Base-by-base conservation (phyloP, 1,139 yeast genomes). In the Geotrichum australiense region DNA sequence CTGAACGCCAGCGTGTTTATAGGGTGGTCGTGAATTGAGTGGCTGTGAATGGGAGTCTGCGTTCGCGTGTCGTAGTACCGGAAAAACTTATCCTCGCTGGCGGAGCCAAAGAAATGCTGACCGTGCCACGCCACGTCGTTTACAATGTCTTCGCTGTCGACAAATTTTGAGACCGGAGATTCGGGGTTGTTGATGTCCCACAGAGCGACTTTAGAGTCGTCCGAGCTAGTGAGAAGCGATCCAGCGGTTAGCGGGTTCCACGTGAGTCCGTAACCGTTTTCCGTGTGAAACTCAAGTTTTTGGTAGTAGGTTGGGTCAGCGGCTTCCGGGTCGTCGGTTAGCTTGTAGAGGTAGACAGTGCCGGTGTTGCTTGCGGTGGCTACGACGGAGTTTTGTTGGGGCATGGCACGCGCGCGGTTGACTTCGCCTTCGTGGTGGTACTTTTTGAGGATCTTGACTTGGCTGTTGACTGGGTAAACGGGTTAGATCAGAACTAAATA, bases 321-420 rank as follows among this genome's bases (percentile, higher is more conserved):
- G 2, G 31, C 35, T 11, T 12, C 22, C 5, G 5, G 12, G 5
- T 16, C 20, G 22, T 30, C 41, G n/a, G 39, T 27, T 4, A 42
- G 21, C 8, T 40, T 37, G 28, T 42, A 89, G 2, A 91, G 61
- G 50, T 71, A 80, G 0, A 81, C 77, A 36, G 74, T 74, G 18
- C 97, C 97, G 4, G 65, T 62, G 1, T 91, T 91, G 51, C 83
- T 78, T 49, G 87, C 80, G 0, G 96, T 79, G 4, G 94, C 91
- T 11, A 87, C 73, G 1, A 79, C 60, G 39, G 70, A 74, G 3
- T 83, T 69, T 53, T 82, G 74, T 52, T 82, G 89, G 0, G 96
- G 96, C 80, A 83, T 80, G 53, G 74, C 78, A 33, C 96, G 74
- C 1, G 95, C 95, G 45, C 94, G 70, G 55, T 87, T 87, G 37